Evolutionary conservation across 108 stramenopile species (phyloP), one percentile per base, ranked within the genome.

Genomic region (Pelagomonas calceolata): DNA sequence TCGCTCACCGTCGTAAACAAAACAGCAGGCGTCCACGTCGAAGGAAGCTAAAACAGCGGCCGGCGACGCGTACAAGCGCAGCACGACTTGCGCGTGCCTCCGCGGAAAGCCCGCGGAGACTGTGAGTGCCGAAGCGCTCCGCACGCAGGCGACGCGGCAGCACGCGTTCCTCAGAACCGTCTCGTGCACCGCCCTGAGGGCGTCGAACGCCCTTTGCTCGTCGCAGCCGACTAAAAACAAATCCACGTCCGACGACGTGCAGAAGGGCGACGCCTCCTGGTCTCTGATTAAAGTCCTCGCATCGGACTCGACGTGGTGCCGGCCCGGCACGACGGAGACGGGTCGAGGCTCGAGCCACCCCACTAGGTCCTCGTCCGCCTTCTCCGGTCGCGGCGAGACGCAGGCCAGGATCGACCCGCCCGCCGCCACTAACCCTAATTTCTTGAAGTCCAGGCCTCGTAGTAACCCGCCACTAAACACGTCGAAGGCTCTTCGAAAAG

Each of bases 21-120:
- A 36, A n/a, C 76, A 75, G 76, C 78, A 78, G 33, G 76, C 69
- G 68, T 79, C 78, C 15, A 79, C 73, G 76, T 79, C 78, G 33
- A 79, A 79, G 36, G 76, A 76, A 66, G 69, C 73, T 0, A 79
- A 73, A 9, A 79, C 73, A 69, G 77, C 78, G 17, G 76, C 73
- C 39, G 76, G 66, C n/a, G 73, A 70, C 36, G 69, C 77, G 72
- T 79, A 79, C 35, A 79, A 33, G 37, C 78, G 32, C 0, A 79
- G 78, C 70, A 79, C 76, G 67, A 79, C 74, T 69, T 79, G 78
- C 0, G 78, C 36, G 68, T 79, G 73, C 32, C 78, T 76, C 70
- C 39, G 45, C 37, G 78, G 78, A 73, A 73, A 79, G 66, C 75
- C 72, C 26, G 73, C 70, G n/a, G 74, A 68, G 34, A 79, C 32